Evolutionary conservation across 164 flowering plant genomes (phyloP), one percentile per base, ranked within the genome.

Genomic region (Nymphaea colorata): DNA sequence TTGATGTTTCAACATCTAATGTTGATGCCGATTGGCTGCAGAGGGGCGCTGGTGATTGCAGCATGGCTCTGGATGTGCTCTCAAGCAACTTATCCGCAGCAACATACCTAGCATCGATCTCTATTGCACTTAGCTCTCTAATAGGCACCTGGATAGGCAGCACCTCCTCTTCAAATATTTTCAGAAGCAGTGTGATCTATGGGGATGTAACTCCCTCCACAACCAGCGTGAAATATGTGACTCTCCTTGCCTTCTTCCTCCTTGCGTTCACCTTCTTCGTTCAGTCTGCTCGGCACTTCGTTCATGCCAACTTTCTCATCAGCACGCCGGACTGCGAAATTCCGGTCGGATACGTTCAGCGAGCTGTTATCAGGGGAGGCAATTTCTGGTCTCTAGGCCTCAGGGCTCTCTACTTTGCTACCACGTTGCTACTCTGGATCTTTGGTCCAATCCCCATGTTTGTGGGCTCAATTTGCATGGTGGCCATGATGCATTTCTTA

Each of bases 391-490:
- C 77, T 12, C 62, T 82, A n/a, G 91, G 93, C 3, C 70, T 85
- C 3, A 68, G 87, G 47, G 83, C 87, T 1, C 74, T 87, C 67
- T 84, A 85, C 69, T 82, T 87, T 59, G 83, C 83, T 5, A 72
- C 74, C 64, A 69, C 75, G 25, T 69, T 85, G 73, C 44, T 85
- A 65, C 67, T 85, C 41, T 87, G 88, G 91, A 70, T 80, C 18
- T 87, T 85, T 71, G 89, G 91, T 12, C 86, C 91, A 3, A 79
- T 85, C 14, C 86, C 85, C 0, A 82, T 87, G 86, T 77, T 83
- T 67, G 67, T 70, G 51, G 72, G 80, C 57, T 80, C 85, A 0
- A 68, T 82, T 41, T 61, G 62, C 41, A 78, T 71, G 77, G 88
- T 83, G 57, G 44, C 70, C 2, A 57, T 78, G 59, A 62, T 84